Base-by-base conservation (phyloP, 805 yeast genomes). In the Cephaloascus albidus region DNA sequence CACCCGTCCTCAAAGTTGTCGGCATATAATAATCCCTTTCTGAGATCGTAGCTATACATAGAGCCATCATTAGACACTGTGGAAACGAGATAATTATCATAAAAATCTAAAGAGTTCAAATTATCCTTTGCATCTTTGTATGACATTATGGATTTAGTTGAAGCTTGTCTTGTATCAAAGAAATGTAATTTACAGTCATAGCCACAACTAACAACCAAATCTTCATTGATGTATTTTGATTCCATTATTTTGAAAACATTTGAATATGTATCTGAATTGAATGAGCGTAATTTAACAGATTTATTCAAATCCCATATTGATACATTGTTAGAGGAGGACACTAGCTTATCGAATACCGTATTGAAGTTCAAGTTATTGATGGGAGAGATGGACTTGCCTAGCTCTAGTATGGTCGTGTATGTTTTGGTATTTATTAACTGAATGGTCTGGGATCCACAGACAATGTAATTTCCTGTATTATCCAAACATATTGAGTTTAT, bases 201-300 rank as follows among this genome's bases (percentile, higher is more conserved):
- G 2, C 65, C 65, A 39, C 61, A 58, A 16, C 53, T 38, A 0
- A 48, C 55, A 16, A 54, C 33, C 38, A 58, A 30, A 16, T 47
- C 39, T 18, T 47, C 43, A 32, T 46, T 48, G 28, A 58, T 32
- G 17, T 54, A 40, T 37, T 47, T 45, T 30, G 53, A 45, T 32
- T 48, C 55, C 36, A 52, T 45, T 8, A 59, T 44, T 18, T 44
- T 36, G 42, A 55, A 52, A n/a, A n/a, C n/a, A 16, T 43, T 39
- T 23, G 3, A 10, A 17, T n/a, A 12, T 31, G 35, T 28, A 33
- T 28, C 38, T 3, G 44, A 32, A 18, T 36, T 30, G 16, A 46
- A 35, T 18, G 37, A 42, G 8, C 40, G 36, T 10, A 39, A 34
- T 30, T 42, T 44, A 23, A 33, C 26, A 20, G 41, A 53, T 15